These are phyloP conservation scores for Orychophragmus violaceus DNA, from an alignment of 345 rosid species.

Conservation along the genomic window DNA sequence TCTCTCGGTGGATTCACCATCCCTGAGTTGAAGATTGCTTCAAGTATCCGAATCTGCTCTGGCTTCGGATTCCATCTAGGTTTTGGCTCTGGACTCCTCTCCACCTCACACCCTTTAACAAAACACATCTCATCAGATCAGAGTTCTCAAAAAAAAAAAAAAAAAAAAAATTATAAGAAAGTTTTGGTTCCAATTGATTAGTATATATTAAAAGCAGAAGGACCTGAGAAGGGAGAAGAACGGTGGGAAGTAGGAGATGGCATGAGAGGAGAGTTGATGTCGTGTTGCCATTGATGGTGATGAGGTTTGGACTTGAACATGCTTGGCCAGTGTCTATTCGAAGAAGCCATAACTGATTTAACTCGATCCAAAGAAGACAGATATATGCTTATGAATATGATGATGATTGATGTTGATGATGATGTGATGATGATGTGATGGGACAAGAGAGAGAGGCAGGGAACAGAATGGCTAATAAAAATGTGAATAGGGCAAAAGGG, in stretches of 20 bases:
- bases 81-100: constrained; percentile 92
- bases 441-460: constrained; percentile 26
- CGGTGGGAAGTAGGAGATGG: constrained; percentile 51
- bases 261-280: constrained; percentile 64
- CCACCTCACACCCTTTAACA: constrained; percentile 56
- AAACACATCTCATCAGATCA: constrained; percentile 2
- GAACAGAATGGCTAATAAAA: constrained; percentile 21
- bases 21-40: constrained; percentile 95
- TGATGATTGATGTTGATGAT: constrained; percentile 18
- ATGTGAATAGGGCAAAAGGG: constrained; percentile 29
- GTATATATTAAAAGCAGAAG: neutral
- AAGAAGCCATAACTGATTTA: constrained; percentile 70
- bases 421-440: constrained; percentile 20
- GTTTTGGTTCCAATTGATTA: neutral
- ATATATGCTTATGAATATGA: constrained; percentile 12
- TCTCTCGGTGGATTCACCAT: constrained; percentile 99
- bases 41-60: constrained; percentile 91
- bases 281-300: constrained; percentile 86
- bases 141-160: neutral
- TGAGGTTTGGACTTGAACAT: constrained; percentile 97
- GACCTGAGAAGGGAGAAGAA: constrained; percentile 37
- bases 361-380: constrained; percentile 15
- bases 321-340: constrained; percentile 99
- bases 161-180: neutral
- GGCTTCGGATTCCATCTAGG: constrained; percentile 99